Percentiles rank a stretch among this genome's conserved stretches.
Evolutionary conservation across 2,329 filamentous ascomycete species (phyloP).

Genomic region (Didymella pinodella): DNA sequence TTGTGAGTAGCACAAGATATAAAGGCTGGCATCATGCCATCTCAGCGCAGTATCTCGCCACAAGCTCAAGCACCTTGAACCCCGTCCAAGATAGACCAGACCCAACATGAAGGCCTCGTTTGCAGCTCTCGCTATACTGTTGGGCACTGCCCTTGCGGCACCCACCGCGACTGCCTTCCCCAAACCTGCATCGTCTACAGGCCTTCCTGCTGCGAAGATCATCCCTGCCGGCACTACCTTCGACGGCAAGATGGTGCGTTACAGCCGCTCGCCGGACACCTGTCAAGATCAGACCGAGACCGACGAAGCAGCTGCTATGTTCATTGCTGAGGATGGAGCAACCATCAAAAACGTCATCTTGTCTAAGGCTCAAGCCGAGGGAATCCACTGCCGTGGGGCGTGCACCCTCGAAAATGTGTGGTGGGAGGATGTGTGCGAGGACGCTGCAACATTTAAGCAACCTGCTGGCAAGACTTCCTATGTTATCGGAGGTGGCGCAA

Average conservation of each 20-base stretch:
- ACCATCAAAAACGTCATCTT: slow-evolving; percentile 61
- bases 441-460: slow-evolving; percentile 27
- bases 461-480: slow-evolving; percentile 11
- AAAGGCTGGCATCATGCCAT: not conserved
- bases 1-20: not conserved
- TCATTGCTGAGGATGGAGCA: slow-evolving; percentile 52
- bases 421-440: slow-evolving; percentile 23
- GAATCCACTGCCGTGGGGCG: slow-evolving; percentile 58
- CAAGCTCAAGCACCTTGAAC: not conserved
- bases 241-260: slow-evolving; percentile 27
- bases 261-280: slow-evolving; percentile 22
- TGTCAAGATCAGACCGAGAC: slow-evolving; percentile 20
- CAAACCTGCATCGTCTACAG: not conserved
- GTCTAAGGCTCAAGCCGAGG: slow-evolving; percentile 57
- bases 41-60: not conserved
- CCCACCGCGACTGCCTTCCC: not conserved
- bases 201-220: not conserved
- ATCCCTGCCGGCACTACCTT: slow-evolving; percentile 21
- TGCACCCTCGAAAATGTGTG: slow-evolving; percentile 47
- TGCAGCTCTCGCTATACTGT: not conserved
- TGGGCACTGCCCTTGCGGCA: not conserved
- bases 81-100: not conserved
- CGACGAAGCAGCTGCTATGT: slow-evolving; percentile 24
- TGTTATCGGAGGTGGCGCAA: slow-evolving; percentile 35
- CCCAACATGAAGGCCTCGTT: not conserved